Conservation (phyloP, 2,329 filamentous ascomycete species). For the Aplosporella prunicola region DNA sequence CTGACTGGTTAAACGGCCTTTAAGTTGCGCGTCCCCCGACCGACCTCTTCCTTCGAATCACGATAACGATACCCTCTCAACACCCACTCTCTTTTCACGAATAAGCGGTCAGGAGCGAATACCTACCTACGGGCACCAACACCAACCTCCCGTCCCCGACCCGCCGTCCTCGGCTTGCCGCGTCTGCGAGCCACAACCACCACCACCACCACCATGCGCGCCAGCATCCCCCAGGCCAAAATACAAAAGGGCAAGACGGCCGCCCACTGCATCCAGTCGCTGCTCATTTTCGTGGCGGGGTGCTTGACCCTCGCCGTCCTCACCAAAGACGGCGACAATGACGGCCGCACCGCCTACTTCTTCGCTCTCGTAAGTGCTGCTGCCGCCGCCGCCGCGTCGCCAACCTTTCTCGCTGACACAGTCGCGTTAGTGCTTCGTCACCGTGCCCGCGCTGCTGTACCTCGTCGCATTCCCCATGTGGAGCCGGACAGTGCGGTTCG, state of each 20-base stretch:
- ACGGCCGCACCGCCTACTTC: slow-evolving; percentile 47
- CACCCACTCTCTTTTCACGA: too few relatives aligned
- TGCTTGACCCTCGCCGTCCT: slow-evolving; percentile 50
- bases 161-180: too few relatives aligned
- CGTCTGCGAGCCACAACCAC: too few relatives aligned
- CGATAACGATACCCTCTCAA: too few relatives aligned
- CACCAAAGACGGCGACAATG: slow-evolving; percentile 44
- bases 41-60: too few relatives aligned
- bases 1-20: too few relatives aligned
- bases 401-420: background rate
- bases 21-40: too few relatives aligned
- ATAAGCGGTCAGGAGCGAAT: too few relatives aligned
- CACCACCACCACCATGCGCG: too few relatives aligned
- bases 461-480: slow-evolving; percentile 52
- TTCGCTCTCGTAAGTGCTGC: slow-evolving; percentile 44
- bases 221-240: slow-evolving; percentile 36
- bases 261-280: slow-evolving; percentile 44
- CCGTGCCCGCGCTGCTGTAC: slow-evolving; percentile 49
- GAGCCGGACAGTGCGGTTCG: slow-evolving; percentile 48
- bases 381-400: background rate
- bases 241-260: slow-evolving; percentile 48
- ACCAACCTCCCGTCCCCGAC: too few relatives aligned
- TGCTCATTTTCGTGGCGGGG: slow-evolving; percentile 50
- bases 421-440: slow-evolving; percentile 47
- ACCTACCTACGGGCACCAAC: too few relatives aligned